These are phyloP conservation scores for Aegilops longissima DNA, from an alignment of 176 grass and related monocot genomes.

Conservation along the genomic window DNA sequence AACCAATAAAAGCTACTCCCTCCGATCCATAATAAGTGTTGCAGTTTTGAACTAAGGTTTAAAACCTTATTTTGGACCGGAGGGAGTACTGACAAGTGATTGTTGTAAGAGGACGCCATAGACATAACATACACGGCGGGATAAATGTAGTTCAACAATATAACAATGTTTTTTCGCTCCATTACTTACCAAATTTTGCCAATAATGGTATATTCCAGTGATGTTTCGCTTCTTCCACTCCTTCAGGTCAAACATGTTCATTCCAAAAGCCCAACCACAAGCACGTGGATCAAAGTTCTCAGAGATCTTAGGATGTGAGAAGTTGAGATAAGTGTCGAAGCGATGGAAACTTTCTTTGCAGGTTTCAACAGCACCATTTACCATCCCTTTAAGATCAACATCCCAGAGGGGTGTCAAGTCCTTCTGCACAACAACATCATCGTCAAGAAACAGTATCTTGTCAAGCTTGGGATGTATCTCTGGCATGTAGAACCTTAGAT, in stretches of 20 bases:
- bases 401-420: constrained; percentile 83
- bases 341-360: constrained; percentile 98
- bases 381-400: constrained; percentile 89
- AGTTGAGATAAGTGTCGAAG: constrained; percentile 94
- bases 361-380: constrained; percentile 96
- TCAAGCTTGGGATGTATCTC: constrained; percentile 92
- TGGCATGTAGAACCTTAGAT: constrained; percentile 96
- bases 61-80: too few relatives aligned
- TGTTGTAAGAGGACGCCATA: not conserved
- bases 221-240: constrained; percentile 92
- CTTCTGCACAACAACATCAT: constrained; percentile 94
- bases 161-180: constrained; percentile 12
- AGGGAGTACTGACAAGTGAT: not conserved
- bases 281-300: constrained; percentile 87
- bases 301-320: constrained; percentile 81
- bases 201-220: constrained; percentile 98
- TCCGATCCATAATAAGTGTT: too few relatives aligned
- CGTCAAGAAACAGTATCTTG: constrained; percentile 95
- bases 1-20: constrained; percentile 9
- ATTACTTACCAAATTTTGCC: constrained; percentile 90
- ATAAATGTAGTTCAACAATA: constrained; percentile 20
- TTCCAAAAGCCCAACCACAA: constrained; percentile 99
- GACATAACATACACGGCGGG: constrained; percentile 10
- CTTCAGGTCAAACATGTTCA: constrained; percentile 96
- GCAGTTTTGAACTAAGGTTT: too few relatives aligned